Evolutionary conservation across 1,284 basidiomycete species (phyloP).

Genomic region (Mrakiaceae sp.): DNA sequence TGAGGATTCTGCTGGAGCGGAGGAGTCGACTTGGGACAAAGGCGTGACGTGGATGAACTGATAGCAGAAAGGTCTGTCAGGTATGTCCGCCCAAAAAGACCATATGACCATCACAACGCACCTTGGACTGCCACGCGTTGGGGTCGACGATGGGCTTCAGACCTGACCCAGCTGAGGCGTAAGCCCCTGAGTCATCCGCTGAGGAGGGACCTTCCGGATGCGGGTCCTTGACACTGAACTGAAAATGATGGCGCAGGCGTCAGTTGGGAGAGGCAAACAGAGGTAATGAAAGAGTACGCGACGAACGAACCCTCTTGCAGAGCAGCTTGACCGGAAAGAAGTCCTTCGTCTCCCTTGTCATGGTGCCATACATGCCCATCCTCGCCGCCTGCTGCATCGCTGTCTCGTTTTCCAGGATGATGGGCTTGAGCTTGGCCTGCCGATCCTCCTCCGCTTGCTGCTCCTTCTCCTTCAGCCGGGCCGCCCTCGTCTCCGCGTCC

Average conservation of each 20-base stretch:
- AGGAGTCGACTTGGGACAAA: conserved; percentile 23
- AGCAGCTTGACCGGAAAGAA: conserved; percentile 75
- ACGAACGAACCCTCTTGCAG: conserved; percentile 60
- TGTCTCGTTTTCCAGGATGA: conserved; percentile 40
- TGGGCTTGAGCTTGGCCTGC: background rate
- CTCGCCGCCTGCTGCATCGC: conserved; percentile 70
- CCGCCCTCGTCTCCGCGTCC: conserved; percentile 36
- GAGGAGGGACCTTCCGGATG: conserved; percentile 41
- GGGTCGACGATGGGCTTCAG: conserved; percentile 13
- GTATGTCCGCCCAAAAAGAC: background rate
- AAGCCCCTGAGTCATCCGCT: conserved; percentile 7
- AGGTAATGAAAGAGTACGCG: no score
- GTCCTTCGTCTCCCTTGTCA: conserved; percentile 60
- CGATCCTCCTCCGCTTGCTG: conserved; percentile 36
- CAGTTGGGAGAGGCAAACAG: no score
- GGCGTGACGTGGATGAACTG: background rate
- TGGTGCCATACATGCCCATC: conserved; percentile 72
- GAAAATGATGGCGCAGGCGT: no score
- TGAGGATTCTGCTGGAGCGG: conserved; percentile 8
- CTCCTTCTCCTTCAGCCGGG: conserved; percentile 24
- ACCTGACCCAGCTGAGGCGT: conserved; percentile 4
- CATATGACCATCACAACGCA: conserved; percentile 17
- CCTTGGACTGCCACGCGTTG: conserved; percentile 6
- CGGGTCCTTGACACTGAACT: conserved; percentile 71
- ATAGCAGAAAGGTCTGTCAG: background rate